Evolutionary conservation across 2,329 filamentous ascomycete species (phyloP).

Genomic region (Neurospora crassa): DNA sequence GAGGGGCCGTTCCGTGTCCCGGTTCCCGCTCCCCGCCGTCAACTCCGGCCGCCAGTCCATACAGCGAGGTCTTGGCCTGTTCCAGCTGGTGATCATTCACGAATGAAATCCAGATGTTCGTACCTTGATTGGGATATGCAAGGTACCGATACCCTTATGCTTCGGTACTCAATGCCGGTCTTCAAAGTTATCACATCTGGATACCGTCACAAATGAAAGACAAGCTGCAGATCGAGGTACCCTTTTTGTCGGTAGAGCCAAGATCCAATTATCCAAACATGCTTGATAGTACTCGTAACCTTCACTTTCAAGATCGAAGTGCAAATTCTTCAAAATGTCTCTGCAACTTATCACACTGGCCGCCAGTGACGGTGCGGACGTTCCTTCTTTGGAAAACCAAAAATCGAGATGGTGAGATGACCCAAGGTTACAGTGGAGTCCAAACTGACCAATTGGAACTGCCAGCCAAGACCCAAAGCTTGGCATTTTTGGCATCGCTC

Average conservation of each 20-base stretch:
- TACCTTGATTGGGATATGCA: background rate
- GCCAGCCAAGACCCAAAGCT: too few relatives aligned
- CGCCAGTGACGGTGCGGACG: background rate
- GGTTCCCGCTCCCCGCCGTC: background rate
- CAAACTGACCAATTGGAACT: too few relatives aligned
- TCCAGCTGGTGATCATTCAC: background rate
- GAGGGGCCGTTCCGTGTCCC: background rate
- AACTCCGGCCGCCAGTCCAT: background rate
- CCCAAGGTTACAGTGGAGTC: background rate
- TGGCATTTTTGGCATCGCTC: too few relatives aligned
- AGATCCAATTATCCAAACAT: background rate
- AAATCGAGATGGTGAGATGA: background rate
- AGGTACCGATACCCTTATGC: background rate
- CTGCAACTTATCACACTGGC: background rate
- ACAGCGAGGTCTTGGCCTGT: background rate
- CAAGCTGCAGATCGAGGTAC: background rate
- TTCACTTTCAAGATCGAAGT: background rate
- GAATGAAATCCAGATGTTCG: background rate
- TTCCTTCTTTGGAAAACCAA: background rate
- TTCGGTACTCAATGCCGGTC: background rate
- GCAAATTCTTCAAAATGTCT: background rate
- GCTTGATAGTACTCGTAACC: background rate
- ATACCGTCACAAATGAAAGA: background rate
- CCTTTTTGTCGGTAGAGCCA: background rate
- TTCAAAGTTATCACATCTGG: background rate